Evolutionary conservation across 2,329 filamentous ascomycete genomes (phyloP), one percentile per base, ranked within the genome.

Genomic region (Epichloe brachyelytri): DNA sequence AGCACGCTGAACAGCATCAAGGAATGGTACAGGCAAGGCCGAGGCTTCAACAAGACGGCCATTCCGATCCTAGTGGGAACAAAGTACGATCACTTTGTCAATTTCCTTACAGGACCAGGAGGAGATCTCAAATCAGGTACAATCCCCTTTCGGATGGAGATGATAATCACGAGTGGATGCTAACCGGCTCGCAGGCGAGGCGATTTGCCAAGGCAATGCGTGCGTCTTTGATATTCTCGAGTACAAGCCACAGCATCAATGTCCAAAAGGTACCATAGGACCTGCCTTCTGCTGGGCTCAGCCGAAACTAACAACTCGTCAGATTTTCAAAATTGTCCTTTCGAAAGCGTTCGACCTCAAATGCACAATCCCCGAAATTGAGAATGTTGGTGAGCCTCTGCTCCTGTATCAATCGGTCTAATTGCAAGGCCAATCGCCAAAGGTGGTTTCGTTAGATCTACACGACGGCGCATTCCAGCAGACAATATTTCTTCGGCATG

Each of bases 291-390:
- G 3, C 22, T 15, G 26, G 2, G 19, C 17, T 26, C 15, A 15
- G 14, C 19, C 3, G 5, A 40, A 15, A 47, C 53, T 53, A 39
- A 57, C 48, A 46, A 37, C 53, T 19, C 2, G 8, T 12, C 14
- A 97, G 91, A 98, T 98, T 64, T 98, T 98, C 80, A 98, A 98
- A 71, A 98, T 98, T 61, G 93, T 98, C 52, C 79, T 98, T 22
- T 95, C 91, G 57, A 98, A 98, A 71, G 93, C 93, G 2, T 98
- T 98, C 65, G 93, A 98, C 67, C 79, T 98, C 53, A 96, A 96
- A 69, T 98, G 93, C 75, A 98, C 93, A 33, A 97, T 98, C 64
- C 93, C 93, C 46, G 93, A 98, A 70, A 97, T 98, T 68, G 91
- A 96, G 71, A 94, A 97, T 67, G 85, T 96, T 52, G 93, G 93